These are phyloP conservation scores for Metroxylon sagu DNA, from an alignment of 176 grass and related monocot species.

Conservation along the genomic window DNA sequence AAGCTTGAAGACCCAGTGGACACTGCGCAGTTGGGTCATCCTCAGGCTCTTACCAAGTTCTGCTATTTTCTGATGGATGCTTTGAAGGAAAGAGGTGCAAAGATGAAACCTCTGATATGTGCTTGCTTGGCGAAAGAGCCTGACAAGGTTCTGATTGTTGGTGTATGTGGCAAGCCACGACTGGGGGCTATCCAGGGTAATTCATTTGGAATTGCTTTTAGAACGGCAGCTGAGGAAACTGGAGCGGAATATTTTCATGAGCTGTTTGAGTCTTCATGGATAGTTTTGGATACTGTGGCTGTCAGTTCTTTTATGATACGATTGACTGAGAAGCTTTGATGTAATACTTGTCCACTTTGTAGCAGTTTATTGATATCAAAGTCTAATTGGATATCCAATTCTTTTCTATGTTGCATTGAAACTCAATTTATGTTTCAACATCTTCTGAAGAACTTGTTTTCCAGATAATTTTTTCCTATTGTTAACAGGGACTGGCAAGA, in stretches of 20 bases:
- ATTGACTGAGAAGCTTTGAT: constrained; percentile 80
- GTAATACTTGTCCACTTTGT: neutral
- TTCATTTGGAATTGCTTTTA: constrained; percentile 71
- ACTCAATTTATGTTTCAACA: too few species aligned
- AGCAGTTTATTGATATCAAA: neutral
- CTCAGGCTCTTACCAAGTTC: constrained; percentile 85
- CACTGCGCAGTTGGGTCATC: constrained; percentile 51
- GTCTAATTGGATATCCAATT: neutral
- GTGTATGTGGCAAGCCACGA: constrained; percentile 66
- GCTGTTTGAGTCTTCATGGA: constrained; percentile 90
- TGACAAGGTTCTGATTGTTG: constrained; percentile 62
- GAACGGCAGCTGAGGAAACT: constrained; percentile 51
- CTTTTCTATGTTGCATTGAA: too few species aligned
- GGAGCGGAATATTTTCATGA: constrained; percentile 66
- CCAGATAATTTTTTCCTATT: too few species aligned
- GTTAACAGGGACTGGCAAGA: too few species aligned
- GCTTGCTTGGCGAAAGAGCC: constrained; percentile 55
- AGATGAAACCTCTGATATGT: constrained; percentile 72
- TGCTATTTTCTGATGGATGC: constrained; percentile 88
- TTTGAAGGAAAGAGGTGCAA: constrained; percentile 77
- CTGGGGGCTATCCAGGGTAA: constrained; percentile 81
- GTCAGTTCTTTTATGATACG: constrained; percentile 83
- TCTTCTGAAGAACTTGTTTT: too few species aligned
- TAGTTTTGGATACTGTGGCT: constrained; percentile 55
- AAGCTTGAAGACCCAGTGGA: constrained; percentile 87